Evolutionary conservation across 495 filamentous ascomycete genomes (phyloP).

Genomic region (Aspergillus funiculosus): DNA sequence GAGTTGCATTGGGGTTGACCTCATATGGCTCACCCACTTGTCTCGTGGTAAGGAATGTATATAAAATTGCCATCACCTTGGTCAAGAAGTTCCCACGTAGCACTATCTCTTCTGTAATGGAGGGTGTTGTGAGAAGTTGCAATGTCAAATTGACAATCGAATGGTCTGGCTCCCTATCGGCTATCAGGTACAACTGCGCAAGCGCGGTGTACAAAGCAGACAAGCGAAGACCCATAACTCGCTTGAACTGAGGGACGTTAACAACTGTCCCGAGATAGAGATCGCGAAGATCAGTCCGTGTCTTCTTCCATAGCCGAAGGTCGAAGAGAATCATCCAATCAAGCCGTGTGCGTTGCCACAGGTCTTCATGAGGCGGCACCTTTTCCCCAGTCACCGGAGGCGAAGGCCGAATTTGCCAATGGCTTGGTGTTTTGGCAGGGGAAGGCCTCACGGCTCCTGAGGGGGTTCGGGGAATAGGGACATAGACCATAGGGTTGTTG

Average conservation of each 20-base stretch:
- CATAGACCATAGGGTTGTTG: constrained; percentile 18
- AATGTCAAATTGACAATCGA: constrained; percentile 96
- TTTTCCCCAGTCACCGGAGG: constrained; percentile 50
- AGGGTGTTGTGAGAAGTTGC: constrained; percentile 93
- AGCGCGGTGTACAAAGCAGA: constrained; percentile 89
- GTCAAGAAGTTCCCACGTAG: constrained; percentile 94
- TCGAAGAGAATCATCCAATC: constrained; percentile 98
- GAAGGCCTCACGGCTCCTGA: constrained; percentile 30
- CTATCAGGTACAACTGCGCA: constrained; percentile 91
- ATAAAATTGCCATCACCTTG: constrained; percentile 89
- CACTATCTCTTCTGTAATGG: constrained; percentile 91
- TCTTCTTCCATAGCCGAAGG: constrained; percentile 91
- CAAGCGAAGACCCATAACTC: constrained; percentile 87
- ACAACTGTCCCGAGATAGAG: constrained; percentile 96
- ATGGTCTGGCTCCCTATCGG: constrained; percentile 93
- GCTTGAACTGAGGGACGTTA: constrained; percentile 90
- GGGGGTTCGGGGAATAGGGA: constrained; percentile 38
- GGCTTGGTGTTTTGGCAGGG: constrained; percentile 51
- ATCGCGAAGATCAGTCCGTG: constrained; percentile 81
- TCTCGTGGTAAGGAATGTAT: constrained; percentile 91
- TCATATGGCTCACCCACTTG: constrained; percentile 92
- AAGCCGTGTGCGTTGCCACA: constrained; percentile 79
- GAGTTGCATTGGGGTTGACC: constrained; percentile 71
- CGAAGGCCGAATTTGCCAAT: constrained; percentile 81
- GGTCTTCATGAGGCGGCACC: constrained; percentile 70